phyloP scores from a whole-genome alignment of 371 early-diverging fungal species.

The Syncephalastrum racemosum region DNA sequence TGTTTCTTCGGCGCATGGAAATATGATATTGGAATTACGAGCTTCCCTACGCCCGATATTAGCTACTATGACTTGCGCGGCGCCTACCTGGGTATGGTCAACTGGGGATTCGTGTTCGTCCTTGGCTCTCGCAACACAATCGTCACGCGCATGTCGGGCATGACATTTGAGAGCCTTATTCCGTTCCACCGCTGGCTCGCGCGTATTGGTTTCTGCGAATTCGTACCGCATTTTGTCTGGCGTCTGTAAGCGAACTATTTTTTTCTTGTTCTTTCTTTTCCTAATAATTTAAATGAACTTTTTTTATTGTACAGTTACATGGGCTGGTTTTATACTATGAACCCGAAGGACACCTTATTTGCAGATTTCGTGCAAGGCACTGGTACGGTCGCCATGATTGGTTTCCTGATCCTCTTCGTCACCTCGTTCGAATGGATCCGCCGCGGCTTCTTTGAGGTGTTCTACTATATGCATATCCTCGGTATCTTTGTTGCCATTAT shows the following conservation, averaged over 20 bases:
- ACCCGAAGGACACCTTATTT: slow-evolving; percentile 17
- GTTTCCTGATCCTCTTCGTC: slow-evolving; percentile 35
- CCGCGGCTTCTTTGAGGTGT: slow-evolving; percentile 38
- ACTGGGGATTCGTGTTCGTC: slow-evolving; percentile 41
- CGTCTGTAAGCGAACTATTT: slow-evolving; percentile 29
- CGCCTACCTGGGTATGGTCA: slow-evolving; percentile 39
- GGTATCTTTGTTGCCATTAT: slow-evolving; percentile 28
- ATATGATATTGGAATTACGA: slow-evolving; percentile 4
- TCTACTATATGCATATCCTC: slow-evolving; percentile 39
- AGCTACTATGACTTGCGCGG: slow-evolving; percentile 35
- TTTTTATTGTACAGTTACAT: not conserved
- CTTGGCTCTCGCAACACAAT: slow-evolving; percentile 41
- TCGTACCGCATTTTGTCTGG: slow-evolving; percentile 38
- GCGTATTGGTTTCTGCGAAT: slow-evolving; percentile 37
- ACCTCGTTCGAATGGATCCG: slow-evolving; percentile 38
- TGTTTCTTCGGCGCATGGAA: slow-evolving; percentile 28
- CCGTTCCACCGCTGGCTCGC: slow-evolving; percentile 46
- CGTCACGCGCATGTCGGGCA: slow-evolving; percentile 35
- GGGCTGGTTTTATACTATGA: slow-evolving; percentile 16
- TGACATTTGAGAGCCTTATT: slow-evolving; percentile 37
- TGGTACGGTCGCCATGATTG: slow-evolving; percentile 34
- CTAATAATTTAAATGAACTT: not conserved
- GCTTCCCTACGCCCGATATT: slow-evolving; percentile 12
- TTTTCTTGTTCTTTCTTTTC: not conserved
- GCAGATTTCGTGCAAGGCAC: slow-evolving; percentile 26